Percentiles rank a stretch among this genome's conserved stretches.
Evolutionary conservation across 345 rosid genomes (phyloP).

Genomic region (Camelina neglecta): DNA sequence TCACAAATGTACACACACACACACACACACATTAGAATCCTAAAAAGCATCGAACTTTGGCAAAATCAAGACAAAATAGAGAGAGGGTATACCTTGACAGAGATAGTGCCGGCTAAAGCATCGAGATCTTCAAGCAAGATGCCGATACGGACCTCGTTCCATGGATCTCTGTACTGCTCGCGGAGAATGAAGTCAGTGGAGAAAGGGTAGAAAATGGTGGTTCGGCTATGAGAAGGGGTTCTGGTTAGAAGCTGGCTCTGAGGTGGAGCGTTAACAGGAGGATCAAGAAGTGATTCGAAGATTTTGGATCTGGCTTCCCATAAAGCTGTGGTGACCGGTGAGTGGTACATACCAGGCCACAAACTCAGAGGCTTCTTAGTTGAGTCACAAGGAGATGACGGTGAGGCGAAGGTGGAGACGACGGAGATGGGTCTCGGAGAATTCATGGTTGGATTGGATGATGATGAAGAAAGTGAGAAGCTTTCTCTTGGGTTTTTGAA

Average conservation of each 20-base stretch:
- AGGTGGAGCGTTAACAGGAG: slow-evolving; percentile 84
- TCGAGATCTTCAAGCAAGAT: slow-evolving; percentile 91
- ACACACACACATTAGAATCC: background rate
- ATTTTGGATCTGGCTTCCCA: slow-evolving; percentile 83
- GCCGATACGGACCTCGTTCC: slow-evolving; percentile 91
- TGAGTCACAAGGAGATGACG: slow-evolving; percentile 40
- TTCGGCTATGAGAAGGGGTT: slow-evolving; percentile 72
- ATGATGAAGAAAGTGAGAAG: slow-evolving; percentile 16
- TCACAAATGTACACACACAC: slow-evolving; percentile 10
- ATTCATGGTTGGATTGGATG: slow-evolving; percentile 20
- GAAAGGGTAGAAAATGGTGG: slow-evolving; percentile 66
- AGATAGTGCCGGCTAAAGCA: slow-evolving; percentile 89
- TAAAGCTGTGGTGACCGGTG: slow-evolving; percentile 76
- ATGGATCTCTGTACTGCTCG: slow-evolving; percentile 88
- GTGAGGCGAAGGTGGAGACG: slow-evolving; percentile 65
- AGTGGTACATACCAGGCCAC: slow-evolving; percentile 95
- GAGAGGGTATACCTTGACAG: slow-evolving; percentile 64
- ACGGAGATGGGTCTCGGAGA: slow-evolving; percentile 61
- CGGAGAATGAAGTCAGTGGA: slow-evolving; percentile 70
- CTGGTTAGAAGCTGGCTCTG: slow-evolving; percentile 69
- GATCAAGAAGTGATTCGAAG: slow-evolving; percentile 76
- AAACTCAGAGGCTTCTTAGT: slow-evolving; percentile 72
- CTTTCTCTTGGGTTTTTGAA: background rate
- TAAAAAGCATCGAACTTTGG: background rate
- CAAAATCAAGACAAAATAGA: slow-evolving; percentile 43